Base-by-base conservation (phyloP, 176 grass and related monocot genomes). In the Eremochloa ophiuroides region DNA sequence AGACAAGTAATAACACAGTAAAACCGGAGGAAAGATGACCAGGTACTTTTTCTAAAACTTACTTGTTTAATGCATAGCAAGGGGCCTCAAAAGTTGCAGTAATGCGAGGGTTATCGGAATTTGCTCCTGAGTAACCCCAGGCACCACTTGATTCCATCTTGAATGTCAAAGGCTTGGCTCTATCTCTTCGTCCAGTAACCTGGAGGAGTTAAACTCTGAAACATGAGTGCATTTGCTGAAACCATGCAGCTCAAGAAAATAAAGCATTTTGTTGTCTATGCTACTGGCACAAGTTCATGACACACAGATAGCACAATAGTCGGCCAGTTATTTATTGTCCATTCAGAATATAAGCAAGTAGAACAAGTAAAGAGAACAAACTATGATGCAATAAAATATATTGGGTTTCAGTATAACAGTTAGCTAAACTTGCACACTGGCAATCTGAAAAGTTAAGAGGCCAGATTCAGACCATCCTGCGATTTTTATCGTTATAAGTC, bases 61-160 rank as follows among this genome's bases (percentile, higher is more conserved):
- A 98, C 96, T 98, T 98, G 91, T 98, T 98, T 85, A 93, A 31
- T 62, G 73, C 81, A 89, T 95, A 98, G 70, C 96, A 98, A 82
- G 96, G 95, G 65, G 96, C 96, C 75, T 84, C 71, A 79, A 98
- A 98, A 46, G 84, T 84, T 83, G 96, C 86, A 86, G 51, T 93
- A 66, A 98, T 95, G 48, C 82, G 75, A 64, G 96, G 96, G 76
- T 98, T 98, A 73, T 93, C 93, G 48, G 82, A 41, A 86, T 98
- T 87, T 84, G 93, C 84, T 17, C 90, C 96, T 74, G 96, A 93
- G 83, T 89, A 95, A 35, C 96, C 96, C 96, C 96, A 98, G 4
- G 88, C 79, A 26, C 96, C 96, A 84, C 92, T 93, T 23, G 96
- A 95, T 83, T 98, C 96, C 84, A 98, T 86, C 87, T 95, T 95